Conservation (phyloP, 495 filamentous ascomycete species). For the Hamigera avellanea region DNA sequence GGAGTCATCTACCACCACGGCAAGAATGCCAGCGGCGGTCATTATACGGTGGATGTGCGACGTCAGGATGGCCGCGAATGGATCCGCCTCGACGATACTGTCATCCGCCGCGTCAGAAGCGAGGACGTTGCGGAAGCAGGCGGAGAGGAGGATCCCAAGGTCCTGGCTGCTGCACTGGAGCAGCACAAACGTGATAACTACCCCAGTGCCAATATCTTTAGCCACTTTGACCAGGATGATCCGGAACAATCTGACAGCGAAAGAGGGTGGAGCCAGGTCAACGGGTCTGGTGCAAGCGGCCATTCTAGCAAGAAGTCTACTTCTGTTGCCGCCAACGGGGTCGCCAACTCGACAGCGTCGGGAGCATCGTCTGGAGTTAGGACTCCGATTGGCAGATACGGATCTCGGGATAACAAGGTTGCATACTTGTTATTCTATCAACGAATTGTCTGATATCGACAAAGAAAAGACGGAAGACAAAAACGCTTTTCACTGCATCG, state of each 20-base stretch:
- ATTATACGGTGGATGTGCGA: constrained; percentile 93
- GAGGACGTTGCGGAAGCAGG: constrained; percentile 88
- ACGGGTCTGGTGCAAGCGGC: constrained; percentile 36
- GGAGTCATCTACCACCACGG: constrained; percentile 97
- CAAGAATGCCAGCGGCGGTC: constrained; percentile 86
- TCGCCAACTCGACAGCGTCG: constrained; percentile 33
- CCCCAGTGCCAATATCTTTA: constrained; percentile 54
- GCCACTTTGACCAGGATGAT: constrained; percentile 57
- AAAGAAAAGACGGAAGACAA: no score
- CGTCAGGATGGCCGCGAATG: constrained; percentile 90
- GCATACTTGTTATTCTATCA: constrained; percentile 96
- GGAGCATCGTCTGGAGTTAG: constrained; percentile 42
- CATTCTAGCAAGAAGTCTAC: constrained; percentile 51
- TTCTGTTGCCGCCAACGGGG: constrained; percentile 53
- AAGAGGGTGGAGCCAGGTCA: constrained; percentile 78
- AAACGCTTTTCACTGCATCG: background rate
- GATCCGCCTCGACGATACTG: constrained; percentile 91
- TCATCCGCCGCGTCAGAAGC: constrained; percentile 71
- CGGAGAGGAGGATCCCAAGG: constrained; percentile 63
- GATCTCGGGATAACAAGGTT: constrained; percentile 84
- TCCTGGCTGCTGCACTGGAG: constrained; percentile 53
- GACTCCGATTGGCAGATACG: constrained; percentile 52
- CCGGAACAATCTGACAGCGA: constrained; percentile 46
- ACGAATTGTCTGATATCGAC: constrained; percentile 38
- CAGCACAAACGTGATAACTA: constrained; percentile 48